These are phyloP conservation scores for Cercospora sp. DNA, from an alignment of 2,329 filamentous ascomycete species.

Conservation along the genomic window DNA sequence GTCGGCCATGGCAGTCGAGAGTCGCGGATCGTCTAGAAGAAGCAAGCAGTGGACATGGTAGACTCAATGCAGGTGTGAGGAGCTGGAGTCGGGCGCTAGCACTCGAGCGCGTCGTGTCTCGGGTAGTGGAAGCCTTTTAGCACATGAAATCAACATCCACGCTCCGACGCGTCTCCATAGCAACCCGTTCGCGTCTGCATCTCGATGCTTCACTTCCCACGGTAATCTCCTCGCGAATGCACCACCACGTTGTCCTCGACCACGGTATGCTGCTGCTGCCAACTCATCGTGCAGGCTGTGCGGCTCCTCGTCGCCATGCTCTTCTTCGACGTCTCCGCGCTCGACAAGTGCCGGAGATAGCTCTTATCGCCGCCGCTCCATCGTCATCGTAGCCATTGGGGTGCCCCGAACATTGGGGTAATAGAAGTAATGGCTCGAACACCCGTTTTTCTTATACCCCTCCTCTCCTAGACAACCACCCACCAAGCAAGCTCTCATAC, in stretches of 20 bases:
- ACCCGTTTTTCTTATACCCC: neutral
- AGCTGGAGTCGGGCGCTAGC: slow-evolving; percentile 1
- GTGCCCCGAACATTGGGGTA: neutral
- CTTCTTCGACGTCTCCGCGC: neutral
- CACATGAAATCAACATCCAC: neutral
- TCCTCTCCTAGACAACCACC: slow-evolving; percentile 4
- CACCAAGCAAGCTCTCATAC: neutral
- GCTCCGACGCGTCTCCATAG: neutral
- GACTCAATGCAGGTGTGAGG: slow-evolving; percentile 1
- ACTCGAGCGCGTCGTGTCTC: slow-evolving; percentile 10
- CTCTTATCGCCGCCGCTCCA: neutral
- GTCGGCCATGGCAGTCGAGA: slow-evolving; percentile 15
- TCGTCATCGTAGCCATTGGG: slow-evolving; percentile 5
- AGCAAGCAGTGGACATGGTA: slow-evolving; percentile 9
- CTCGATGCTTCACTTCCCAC: slow-evolving; percentile 2
- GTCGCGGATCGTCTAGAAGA: neutral
- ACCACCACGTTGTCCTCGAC: neutral
- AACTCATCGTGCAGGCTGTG: neutral
- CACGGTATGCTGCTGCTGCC: slow-evolving; percentile 3
- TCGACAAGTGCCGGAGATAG: slow-evolving; percentile 2
- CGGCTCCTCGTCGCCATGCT: neutral
- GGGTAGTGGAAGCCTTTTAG: slow-evolving; percentile 5
- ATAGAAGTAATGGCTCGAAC: slow-evolving; percentile 2
- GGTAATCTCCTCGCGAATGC: neutral
- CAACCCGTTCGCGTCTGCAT: neutral